Conservation (phyloP, 2,329 filamentous ascomycete species). For the Ophiostoma perfectum region DNA sequence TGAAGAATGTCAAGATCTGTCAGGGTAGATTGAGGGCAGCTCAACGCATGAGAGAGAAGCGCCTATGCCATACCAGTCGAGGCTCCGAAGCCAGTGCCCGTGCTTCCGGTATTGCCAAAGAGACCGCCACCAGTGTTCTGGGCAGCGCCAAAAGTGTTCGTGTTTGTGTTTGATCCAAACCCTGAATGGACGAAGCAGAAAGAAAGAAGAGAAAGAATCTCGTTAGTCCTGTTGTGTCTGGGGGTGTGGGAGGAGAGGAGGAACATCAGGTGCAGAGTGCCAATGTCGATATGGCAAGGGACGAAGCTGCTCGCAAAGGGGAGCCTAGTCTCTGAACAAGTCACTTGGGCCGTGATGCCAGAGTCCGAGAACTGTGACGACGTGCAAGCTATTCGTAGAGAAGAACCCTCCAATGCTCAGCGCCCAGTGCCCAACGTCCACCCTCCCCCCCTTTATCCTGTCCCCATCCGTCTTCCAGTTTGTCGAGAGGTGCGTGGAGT, state of each 20-base stretch:
- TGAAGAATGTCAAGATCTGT: conserved; percentile 5
- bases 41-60: conserved; percentile 7
- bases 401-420: background rate
- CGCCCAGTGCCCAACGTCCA: background rate
- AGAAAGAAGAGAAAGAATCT: conserved; percentile 22
- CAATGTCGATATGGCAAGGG: background rate
- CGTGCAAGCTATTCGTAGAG: background rate
- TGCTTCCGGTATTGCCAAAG: conserved; percentile 36
- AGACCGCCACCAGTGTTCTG: conserved; percentile 41
- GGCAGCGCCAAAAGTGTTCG: conserved; percentile 35
- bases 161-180: conserved; percentile 24
- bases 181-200: conserved; percentile 21
- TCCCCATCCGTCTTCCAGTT: conserved; percentile 12
- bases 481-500: background rate
- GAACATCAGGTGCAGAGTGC: conserved; percentile 19
- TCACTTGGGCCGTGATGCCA: background rate
- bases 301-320: background rate
- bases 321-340: background rate
- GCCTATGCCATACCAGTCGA: conserved; percentile 26
- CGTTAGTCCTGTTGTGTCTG: conserved; percentile 26
- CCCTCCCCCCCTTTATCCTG: background rate
- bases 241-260: conserved; percentile 14
- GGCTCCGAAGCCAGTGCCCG: conserved; percentile 26
- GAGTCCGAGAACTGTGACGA: background rate
- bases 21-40: conserved; percentile 12